Conservation (phyloP, 2,329 filamentous ascomycete genomes). For the Fusarium tuaranense region DNA sequence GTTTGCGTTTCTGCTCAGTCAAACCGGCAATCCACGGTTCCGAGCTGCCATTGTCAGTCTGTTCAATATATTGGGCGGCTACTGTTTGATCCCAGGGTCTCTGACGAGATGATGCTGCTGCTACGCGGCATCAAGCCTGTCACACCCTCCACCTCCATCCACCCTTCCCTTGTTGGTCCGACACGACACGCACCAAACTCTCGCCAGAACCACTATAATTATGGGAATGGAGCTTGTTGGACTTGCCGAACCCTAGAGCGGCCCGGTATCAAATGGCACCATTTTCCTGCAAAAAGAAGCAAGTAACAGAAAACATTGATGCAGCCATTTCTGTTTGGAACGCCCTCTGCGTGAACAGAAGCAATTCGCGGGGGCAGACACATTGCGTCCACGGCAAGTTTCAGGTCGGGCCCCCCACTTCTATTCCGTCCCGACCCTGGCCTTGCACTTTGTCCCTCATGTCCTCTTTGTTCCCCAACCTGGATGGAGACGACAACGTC, state of each 20-base stretch:
- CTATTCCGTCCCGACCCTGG: slow-evolving; percentile 13
- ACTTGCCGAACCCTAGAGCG: slow-evolving; percentile 4
- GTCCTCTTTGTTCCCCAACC: slow-evolving; percentile 2
- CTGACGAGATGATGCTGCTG: slow-evolving; percentile 8
- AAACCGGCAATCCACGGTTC: not conserved
- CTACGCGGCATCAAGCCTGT: slow-evolving; percentile 7
- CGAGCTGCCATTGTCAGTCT: slow-evolving; percentile 3
- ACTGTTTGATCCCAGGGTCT: slow-evolving; percentile 29
- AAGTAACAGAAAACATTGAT: slow-evolving; percentile 36
- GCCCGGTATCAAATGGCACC: slow-evolving; percentile 37
- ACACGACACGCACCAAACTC: not conserved
- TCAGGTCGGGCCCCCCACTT: slow-evolving; percentile 37
- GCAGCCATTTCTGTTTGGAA: slow-evolving; percentile 32
- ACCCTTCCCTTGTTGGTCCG: slow-evolving; percentile 6
- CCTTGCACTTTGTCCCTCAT: slow-evolving; percentile 13
- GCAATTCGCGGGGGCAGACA: slow-evolving; percentile 37
- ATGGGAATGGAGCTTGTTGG: slow-evolving; percentile 11
- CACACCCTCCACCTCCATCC: slow-evolving; percentile 1
- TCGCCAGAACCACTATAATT: not conserved
- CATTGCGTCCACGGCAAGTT: slow-evolving; percentile 37
- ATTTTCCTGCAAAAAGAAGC: slow-evolving; percentile 33
- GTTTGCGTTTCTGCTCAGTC: slow-evolving; percentile 3
- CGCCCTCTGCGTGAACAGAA: slow-evolving; percentile 26
- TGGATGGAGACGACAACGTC: not conserved
- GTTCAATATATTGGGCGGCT: slow-evolving; percentile 9